phyloP scores from a whole-genome alignment of 306 rosid species.

The Malus sylvestris region DNA sequence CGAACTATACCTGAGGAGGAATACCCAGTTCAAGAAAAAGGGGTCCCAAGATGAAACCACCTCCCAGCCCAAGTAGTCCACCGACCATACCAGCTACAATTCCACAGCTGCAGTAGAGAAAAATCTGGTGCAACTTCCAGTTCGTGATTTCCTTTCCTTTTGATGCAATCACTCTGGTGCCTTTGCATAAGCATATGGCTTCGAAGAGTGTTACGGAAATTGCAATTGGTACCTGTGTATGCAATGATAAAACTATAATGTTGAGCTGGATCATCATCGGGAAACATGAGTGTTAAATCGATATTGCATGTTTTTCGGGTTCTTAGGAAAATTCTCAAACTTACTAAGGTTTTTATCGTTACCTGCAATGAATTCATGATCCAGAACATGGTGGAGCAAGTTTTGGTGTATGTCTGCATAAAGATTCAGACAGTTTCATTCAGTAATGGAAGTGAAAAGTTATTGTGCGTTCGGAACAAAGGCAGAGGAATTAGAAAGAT shows the following conservation, averaged over 20 bases:
- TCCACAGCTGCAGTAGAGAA: conserved; percentile 55
- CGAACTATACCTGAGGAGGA: conserved; percentile 61
- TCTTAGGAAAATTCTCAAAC: not conserved
- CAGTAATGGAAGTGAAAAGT: not conserved
- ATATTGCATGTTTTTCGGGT: not conserved
- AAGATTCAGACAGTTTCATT: conserved; percentile 8
- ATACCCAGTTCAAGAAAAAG: conserved; percentile 75
- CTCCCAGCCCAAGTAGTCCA: conserved; percentile 78
- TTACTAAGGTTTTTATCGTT: conserved; percentile 2
- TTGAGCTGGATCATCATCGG: not conserved
- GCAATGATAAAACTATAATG: conserved; percentile 6
- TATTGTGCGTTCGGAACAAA: not conserved
- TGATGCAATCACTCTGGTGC: conserved; percentile 69
- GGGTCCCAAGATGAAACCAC: conserved; percentile 81
- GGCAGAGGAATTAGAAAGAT: not conserved
- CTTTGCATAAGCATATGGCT: conserved; percentile 58
- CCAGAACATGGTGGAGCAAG: conserved; percentile 70
- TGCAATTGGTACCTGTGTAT: conserved; percentile 58
- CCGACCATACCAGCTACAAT: conserved; percentile 71
- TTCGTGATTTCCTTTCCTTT: conserved; percentile 63
- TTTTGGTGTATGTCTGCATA: conserved; percentile 61
- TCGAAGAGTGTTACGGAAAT: conserved; percentile 59
- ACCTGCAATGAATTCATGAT: conserved; percentile 72
- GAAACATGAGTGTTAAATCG: not conserved
- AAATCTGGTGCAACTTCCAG: conserved; percentile 61